These are phyloP conservation scores for Vitis hybrid DNA, from an alignment of 177 flowering plant genomes.

Conservation along the genomic window DNA sequence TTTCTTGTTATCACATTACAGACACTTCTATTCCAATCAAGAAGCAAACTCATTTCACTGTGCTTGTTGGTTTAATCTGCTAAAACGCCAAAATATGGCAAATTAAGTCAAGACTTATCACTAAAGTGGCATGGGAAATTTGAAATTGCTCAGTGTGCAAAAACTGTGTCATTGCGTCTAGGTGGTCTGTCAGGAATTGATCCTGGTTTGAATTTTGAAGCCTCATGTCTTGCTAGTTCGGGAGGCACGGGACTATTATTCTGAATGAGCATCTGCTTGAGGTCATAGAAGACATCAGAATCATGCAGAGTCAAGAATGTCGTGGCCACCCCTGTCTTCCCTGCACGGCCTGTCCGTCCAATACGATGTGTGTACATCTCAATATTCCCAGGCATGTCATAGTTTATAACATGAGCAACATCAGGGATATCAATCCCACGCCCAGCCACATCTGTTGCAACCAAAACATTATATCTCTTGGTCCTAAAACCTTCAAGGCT, in stretches of 20 bases:
- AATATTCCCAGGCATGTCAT: slow-evolving; percentile 78
- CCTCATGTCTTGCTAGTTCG: slow-evolving; percentile 80
- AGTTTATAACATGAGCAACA: slow-evolving; percentile 83
- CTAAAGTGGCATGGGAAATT: not conserved
- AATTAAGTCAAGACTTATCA: too few species aligned
- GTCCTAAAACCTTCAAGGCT: slow-evolving; percentile 83
- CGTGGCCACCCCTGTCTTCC: slow-evolving; percentile 84
- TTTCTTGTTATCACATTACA: not conserved
- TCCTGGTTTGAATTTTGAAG: slow-evolving; percentile 87
- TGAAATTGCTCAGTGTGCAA: slow-evolving; percentile 51
- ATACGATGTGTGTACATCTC: slow-evolving; percentile 83
- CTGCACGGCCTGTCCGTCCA: slow-evolving; percentile 91
- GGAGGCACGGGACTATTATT: slow-evolving; percentile 85
- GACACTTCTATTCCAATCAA: not conserved
- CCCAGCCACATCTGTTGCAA: slow-evolving; percentile 88
- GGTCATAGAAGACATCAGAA: slow-evolving; percentile 82
- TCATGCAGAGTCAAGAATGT: slow-evolving; percentile 80
- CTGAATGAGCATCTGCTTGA: slow-evolving; percentile 85
- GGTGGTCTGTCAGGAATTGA: slow-evolving; percentile 80
- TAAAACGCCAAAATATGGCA: too few species aligned
- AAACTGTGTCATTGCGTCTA: slow-evolving; percentile 80
- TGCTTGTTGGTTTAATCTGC: too few species aligned
- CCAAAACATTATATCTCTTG: slow-evolving; percentile 76
- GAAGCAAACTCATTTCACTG: too few species aligned
- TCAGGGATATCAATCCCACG: slow-evolving; percentile 96